Base-by-base conservation (phyloP, 768 basidiomycete species). In the Cystoderma amianthinum region DNA sequence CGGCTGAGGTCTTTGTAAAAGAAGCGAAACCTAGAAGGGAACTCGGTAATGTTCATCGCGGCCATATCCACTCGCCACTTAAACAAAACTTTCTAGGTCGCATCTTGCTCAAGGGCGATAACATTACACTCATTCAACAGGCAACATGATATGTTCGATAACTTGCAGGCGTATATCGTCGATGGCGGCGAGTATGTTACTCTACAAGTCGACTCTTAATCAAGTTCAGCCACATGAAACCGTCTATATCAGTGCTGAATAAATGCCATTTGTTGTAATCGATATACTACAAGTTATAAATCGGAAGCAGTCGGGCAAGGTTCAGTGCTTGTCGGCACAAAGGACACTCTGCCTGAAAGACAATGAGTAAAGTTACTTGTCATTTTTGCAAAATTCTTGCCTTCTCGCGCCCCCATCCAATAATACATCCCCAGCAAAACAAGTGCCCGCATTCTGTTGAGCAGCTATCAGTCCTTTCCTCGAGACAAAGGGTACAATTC, bases 401-500 rank as follows among this genome's bases (percentile, higher is more conserved):
- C 77, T 90, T 93, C 58, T 93, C 90, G 56, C 83, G 68, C 11
- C 85, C 88, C 90, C 90, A 93, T 7, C 82, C 85, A 33, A 86
- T 78, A 30, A 93, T 87, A 51, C 90, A 93, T 49, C 71, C 79
- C 90, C 90, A 93, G 50, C 89, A 91, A 56, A 92, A 93, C 35
- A 93, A 54, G 58, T 93, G 90, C 0, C 90, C 90, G 48, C 90
- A 93, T 57, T 92, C 90, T 0, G 90, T 93, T 20, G 82, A 78
- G 54, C 81, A 82, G 49, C 79, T 89, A 44, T 81, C 76, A 0
- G 85, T 88, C 50, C 90, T 72, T 57, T 90, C 86, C 50, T 92
- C 90, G 38, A 93, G 61, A 53, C 90, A 93, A 19, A 93, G 68
- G 3, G 88, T 89, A 48, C 90, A 93, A 45, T 71, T 82, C 54